phyloP scores from a whole-genome alignment of 2,329 filamentous ascomycete species.

The Penicillium italicum region DNA sequence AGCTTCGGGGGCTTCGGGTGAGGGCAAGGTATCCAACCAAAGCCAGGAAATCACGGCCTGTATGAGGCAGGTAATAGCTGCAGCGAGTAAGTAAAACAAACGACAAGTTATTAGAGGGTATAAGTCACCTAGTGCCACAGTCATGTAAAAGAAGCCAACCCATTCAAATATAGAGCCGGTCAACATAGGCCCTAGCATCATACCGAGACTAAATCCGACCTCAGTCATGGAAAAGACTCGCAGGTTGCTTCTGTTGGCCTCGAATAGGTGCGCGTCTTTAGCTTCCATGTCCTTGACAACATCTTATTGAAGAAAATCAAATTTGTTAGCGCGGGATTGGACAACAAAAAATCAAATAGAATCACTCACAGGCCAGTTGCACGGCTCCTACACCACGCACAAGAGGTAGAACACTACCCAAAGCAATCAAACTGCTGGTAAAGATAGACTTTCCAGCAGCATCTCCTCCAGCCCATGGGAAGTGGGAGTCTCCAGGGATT shows the following conservation, averaged over 20 bases:
- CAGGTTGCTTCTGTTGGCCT: conserved; percentile 24
- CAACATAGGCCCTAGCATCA: conserved; percentile 24
- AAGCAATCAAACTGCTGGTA: conserved; percentile 14
- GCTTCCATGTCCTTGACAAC: conserved; percentile 20
- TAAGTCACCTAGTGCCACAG: conserved; percentile 13
- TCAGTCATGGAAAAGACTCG: conserved; percentile 23
- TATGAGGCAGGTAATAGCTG: conserved; percentile 1
- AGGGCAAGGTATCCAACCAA: background rate
- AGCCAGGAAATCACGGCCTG: conserved; percentile 6
- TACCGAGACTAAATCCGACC: conserved; percentile 22
- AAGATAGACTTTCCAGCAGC: conserved; percentile 22
- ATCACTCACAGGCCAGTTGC: conserved; percentile 27
- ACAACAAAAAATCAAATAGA: background rate
- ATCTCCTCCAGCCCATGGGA: conserved; percentile 24
- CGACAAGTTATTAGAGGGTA: background rate
- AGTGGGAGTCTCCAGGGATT: conserved; percentile 21
- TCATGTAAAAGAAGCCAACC: conserved; percentile 20
- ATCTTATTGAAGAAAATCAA: conserved; percentile 2
- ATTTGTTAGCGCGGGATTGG: background rate
- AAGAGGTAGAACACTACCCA: conserved; percentile 20
- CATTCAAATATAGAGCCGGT: conserved; percentile 18
- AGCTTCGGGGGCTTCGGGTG: background rate
- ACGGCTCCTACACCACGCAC: conserved; percentile 26
- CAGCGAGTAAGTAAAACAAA: background rate
- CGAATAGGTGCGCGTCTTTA: conserved; percentile 25